Base-by-base conservation (phyloP, 129 eudicot genomes). In the Helianthus tuberosus region DNA sequence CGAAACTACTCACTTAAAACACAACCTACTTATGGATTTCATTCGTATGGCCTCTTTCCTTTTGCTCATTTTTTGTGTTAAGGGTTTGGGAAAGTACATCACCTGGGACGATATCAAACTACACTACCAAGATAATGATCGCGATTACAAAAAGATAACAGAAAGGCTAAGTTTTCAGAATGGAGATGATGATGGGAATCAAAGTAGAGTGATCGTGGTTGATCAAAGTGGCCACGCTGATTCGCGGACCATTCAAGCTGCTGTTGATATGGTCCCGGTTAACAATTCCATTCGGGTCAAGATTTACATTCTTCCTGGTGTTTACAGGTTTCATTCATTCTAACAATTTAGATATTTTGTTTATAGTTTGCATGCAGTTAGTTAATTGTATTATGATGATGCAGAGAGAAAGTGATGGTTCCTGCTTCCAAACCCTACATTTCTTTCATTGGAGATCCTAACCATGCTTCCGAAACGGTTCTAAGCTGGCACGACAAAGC, bases 291-390 rank as follows among this genome's bases (percentile, higher is more conserved):
- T 62, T 27, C 77, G 98, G 83, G 83, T 90, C 14, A 90, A 84
- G 69, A 90, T 94, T 64, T 80, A 79, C 79, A 80, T 94, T 61
- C 97, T 69, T 76, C 98, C 98, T 9, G 98, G 96, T 62, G 75
- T 85, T 70, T 94, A 94, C 93, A 90, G 96, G 98, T 93, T 5
- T 20, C 2, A 17, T 4, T 29, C 3, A 29, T 29, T 32, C 4
- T 3, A 32, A 32, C 36, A 32, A 5, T 11, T 70, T 63, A 57
- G 29, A n/a, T n/a, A 5, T 47, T 48, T 7, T 32, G 36, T 68
- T 32, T 50, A 25, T 11, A 20, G 14, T 69, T 3, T 47, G 51
- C 7, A 15, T 70, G 11, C 14, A 27, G 23, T 54, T 11, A 10
- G 23, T 54, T 11, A 10, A 9, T 25, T 6, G 4, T 47, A 27